These are phyloP conservation scores for Clathrospora elynae DNA, from an alignment of 2,329 filamentous ascomycete genomes.

Conservation along the genomic window DNA sequence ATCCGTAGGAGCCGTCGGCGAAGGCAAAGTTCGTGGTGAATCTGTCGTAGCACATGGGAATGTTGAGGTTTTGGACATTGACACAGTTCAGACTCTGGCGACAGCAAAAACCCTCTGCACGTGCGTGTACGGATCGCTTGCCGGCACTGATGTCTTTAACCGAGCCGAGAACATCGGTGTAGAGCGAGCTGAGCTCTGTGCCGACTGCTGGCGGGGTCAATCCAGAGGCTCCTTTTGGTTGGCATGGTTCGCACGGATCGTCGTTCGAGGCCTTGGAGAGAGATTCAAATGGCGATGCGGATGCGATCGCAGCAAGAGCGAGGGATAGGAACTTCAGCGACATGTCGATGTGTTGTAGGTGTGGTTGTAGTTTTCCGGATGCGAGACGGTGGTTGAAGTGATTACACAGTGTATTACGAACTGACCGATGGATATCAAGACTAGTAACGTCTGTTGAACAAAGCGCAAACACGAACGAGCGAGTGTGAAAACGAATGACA, in stretches of 20 bases:
- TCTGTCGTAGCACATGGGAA: slow-evolving; percentile 59
- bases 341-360: slow-evolving; percentile 20
- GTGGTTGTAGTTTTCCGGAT: neutral
- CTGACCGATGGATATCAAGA: slow-evolving; percentile 6
- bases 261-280: slow-evolving; percentile 32
- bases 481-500: slow-evolving; percentile 10
- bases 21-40: slow-evolving; percentile 59
- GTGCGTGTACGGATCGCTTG: slow-evolving; percentile 32
- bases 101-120: slow-evolving; percentile 41
- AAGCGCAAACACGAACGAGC: slow-evolving; percentile 11
- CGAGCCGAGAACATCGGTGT: slow-evolving; percentile 43
- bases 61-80: slow-evolving; percentile 47
- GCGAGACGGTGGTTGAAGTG: neutral
- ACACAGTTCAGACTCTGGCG: slow-evolving; percentile 49
- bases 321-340: slow-evolving; percentile 32
- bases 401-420: slow-evolving; percentile 14
- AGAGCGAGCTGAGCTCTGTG: slow-evolving; percentile 43
- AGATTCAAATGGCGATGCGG: slow-evolving; percentile 29
- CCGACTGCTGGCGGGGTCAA: slow-evolving; percentile 40
- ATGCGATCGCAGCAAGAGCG: slow-evolving; percentile 29
- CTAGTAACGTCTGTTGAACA: neutral
- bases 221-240: slow-evolving; percentile 43
- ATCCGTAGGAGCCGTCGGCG: slow-evolving; percentile 54
- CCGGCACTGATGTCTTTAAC: slow-evolving; percentile 43
- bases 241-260: slow-evolving; percentile 43